Percentiles rank a stretch among this genome's conserved stretches.
These are phyloP conservation scores for Epichloe sibirici DNA, from an alignment of 2,329 filamentous ascomycete genomes.

Conservation along the genomic window DNA sequence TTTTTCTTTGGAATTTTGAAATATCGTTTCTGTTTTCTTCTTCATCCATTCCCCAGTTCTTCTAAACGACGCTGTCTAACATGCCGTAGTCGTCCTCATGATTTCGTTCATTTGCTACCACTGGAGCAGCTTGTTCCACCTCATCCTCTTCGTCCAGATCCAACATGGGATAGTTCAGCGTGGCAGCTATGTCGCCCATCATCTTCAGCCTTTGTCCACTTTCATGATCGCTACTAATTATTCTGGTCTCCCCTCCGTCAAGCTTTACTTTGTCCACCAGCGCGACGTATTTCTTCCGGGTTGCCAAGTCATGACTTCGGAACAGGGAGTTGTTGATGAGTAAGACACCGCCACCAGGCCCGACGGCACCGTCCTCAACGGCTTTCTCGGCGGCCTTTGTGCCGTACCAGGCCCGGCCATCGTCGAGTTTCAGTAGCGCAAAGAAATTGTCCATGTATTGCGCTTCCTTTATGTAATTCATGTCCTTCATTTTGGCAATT, in stretches of 20 bases:
- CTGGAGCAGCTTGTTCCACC: conserved; percentile 19
- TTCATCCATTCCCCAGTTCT: neutral
- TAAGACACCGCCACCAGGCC: conserved; percentile 70
- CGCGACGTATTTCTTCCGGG: conserved; percentile 67
- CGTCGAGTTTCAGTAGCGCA: conserved; percentile 65
- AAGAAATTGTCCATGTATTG: conserved; percentile 76
- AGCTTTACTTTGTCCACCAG: conserved; percentile 82
- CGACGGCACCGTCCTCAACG: conserved; percentile 78
- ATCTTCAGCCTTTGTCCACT: conserved; percentile 77
- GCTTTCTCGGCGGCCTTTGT: conserved; percentile 69
- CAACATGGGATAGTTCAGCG: conserved; percentile 76
- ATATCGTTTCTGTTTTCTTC: conserved; percentile 2
- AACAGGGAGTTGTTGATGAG: conserved; percentile 84
- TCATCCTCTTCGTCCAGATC: conserved; percentile 64
- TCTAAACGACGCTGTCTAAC: conserved; percentile 23
- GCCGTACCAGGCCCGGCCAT: conserved; percentile 86
- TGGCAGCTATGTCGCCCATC: conserved; percentile 76
- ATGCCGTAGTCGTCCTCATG: conserved; percentile 19
- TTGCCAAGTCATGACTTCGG: conserved; percentile 64
- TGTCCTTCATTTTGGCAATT: conserved; percentile 64
- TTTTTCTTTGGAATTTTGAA: neutral
- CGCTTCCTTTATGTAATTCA: conserved; percentile 78
- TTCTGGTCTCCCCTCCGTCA: conserved; percentile 73
- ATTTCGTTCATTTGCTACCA: conserved; percentile 6
- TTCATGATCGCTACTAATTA: conserved; percentile 91